Evolutionary conservation across 2,329 filamentous ascomycete species (phyloP).

Genomic region (Fonsecaea multimorphosa): DNA sequence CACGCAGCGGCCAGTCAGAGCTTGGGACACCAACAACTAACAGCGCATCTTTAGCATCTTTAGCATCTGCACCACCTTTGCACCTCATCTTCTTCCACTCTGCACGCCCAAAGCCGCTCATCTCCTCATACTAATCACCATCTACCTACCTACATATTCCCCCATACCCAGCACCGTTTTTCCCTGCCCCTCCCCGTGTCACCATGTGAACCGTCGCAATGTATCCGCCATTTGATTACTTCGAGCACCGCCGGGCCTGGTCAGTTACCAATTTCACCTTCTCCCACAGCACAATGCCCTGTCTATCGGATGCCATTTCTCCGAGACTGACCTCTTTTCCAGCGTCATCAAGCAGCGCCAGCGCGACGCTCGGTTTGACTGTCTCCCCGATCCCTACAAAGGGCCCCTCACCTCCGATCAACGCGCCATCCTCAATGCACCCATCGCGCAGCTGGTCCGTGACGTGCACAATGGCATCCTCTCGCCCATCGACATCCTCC

Average conservation of each 20-base stretch:
- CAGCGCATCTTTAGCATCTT: too few species aligned
- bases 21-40: neutral
- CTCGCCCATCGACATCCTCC: conserved; percentile 75
- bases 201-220: conserved; percentile 42
- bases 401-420: conserved; percentile 69
- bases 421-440: conserved; percentile 69
- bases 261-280: conserved; percentile 49
- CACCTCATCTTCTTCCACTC: neutral
- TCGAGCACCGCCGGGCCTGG: conserved; percentile 75
- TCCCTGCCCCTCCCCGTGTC: neutral
- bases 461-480: conserved; percentile 74
- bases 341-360: conserved; percentile 82
- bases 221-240: conserved; percentile 67
- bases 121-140: neutral
- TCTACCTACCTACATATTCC: neutral
- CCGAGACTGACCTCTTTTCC: conserved; percentile 22
- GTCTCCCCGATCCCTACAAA: conserved; percentile 70
- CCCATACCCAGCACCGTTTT: neutral
- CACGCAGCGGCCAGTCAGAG: neutral
- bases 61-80: neutral
- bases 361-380: conserved; percentile 71
- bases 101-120: neutral
- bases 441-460: conserved; percentile 78
- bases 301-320: too few species aligned
- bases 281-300: too few species aligned